Base-by-base conservation (phyloP, 495 filamentous ascomycete genomes). In the Ramalina intermedia region DNA sequence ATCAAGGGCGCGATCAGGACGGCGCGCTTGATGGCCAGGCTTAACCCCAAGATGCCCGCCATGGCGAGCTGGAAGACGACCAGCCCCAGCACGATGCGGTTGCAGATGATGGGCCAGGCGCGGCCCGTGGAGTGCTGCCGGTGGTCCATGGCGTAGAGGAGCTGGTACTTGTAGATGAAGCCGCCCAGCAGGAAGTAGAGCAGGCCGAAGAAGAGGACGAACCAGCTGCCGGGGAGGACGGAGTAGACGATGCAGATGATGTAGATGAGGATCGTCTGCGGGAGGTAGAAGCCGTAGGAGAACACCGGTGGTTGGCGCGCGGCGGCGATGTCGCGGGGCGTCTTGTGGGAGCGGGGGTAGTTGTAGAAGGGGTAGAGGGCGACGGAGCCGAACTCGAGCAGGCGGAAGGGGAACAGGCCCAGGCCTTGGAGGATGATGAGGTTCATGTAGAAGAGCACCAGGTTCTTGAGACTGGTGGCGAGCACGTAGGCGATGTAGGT, bases 71-170 rank as follows among this genome's bases (percentile, higher is more conserved):
- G 89, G 60, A 94, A 95, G 29, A 96, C 73, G 14, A 87, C 65
- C 13, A 95, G 61, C 1, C 91, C 93, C 29, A 94, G 65, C 24
- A 94, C 72, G 24, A 96, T 70, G 17, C 93, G 80, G 53, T 88
- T 85, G 65, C 89, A 95, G 36, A 96, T 93, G 71, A 96, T 91
- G 18, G 81, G 76, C 93, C 93, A 99, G 2, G 88, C 88, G 50
- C 80, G 78, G 27, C 93, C 93, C 0, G 91, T 96, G 5, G 91
- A 88, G 60, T 96, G 89, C 51, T 94, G 88, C 6, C 85, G 82
- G 58, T 96, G 88, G 61, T 96, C 88, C 93, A 99, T 96, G 9
- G 93, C 87, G 63, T 96, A 99, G 4, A 99, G 70, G 6, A 99
- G 72, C 65, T 96, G 93, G 59, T 96, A 96, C 62, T 99, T 99